Evolutionary conservation across 495 filamentous ascomycete genomes (phyloP).

Genomic region (Tuber brumale): DNA sequence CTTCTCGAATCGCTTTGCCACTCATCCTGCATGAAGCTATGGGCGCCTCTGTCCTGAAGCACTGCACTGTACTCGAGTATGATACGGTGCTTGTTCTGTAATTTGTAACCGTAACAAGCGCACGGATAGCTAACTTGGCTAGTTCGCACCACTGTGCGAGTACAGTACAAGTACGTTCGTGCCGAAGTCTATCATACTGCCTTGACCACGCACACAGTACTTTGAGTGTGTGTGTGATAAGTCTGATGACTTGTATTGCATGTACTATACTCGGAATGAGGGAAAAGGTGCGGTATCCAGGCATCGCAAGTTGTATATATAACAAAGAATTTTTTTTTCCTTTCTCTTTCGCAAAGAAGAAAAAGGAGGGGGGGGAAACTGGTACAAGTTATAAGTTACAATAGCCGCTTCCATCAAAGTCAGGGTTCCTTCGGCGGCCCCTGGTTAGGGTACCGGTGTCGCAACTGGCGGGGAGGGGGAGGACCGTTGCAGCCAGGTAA

Average conservation of each 20-base stretch:
- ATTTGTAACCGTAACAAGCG: not conserved
- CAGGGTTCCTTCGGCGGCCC: no score
- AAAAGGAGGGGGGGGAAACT: no score
- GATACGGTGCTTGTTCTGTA: not conserved
- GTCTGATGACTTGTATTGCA: not conserved
- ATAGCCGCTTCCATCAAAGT: no score
- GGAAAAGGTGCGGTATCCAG: not conserved
- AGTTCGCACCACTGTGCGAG: not conserved
- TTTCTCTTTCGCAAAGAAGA: no score
- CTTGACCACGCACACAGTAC: not conserved
- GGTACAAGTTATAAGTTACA: no score
- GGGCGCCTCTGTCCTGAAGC: not conserved
- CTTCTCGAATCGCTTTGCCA: not conserved
- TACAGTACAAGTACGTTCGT: not conserved
- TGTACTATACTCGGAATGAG: not conserved
- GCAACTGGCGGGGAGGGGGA: no score
- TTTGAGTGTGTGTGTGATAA: not conserved
- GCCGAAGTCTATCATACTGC: not conserved
- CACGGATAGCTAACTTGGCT: not conserved
- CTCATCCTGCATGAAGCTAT: not conserved
- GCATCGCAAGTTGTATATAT: no score
- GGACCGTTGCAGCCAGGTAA: no score
- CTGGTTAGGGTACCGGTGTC: no score
- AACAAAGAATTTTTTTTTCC: no score
- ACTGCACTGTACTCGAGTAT: no score